These are phyloP conservation scores for Aureobasidium sp. DNA, from an alignment of 2,329 filamentous ascomycete genomes.

Conservation along the genomic window DNA sequence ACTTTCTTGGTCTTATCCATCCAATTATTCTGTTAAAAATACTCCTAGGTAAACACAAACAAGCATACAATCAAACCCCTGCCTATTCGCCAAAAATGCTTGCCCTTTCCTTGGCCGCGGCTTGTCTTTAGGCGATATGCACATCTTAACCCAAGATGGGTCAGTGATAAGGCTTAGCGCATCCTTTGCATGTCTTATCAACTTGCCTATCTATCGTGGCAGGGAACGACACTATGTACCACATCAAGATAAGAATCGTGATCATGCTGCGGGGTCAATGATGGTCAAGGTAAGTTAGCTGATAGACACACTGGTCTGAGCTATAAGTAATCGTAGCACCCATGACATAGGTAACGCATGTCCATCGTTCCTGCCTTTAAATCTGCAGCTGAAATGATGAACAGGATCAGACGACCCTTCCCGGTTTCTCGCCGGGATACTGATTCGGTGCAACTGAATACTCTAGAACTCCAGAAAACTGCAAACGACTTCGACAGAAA, in stretches of 20 bases:
- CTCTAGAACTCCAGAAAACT: slow-evolving; percentile 16
- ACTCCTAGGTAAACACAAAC: neutral
- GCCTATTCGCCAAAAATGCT: neutral
- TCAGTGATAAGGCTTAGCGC: slow-evolving; percentile 4
- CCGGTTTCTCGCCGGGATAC: slow-evolving; percentile 19
- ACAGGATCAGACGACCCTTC: slow-evolving; percentile 21
- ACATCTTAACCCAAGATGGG: neutral
- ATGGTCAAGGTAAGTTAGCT: neutral
- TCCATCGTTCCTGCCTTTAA: neutral
- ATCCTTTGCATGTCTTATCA: slow-evolving; percentile 4
- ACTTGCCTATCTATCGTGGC: neutral
- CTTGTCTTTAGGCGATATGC: slow-evolving; percentile 4
- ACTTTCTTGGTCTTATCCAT: neutral
- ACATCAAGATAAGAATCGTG: neutral
- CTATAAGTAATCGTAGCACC: neutral
- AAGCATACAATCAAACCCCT: neutral
- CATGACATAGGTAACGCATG: neutral
- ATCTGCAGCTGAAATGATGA: slow-evolving; percentile 16
- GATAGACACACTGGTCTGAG: neutral
- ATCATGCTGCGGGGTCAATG: neutral
- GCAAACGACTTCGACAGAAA: slow-evolving; percentile 16
- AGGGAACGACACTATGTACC: neutral
- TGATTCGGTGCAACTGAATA: slow-evolving; percentile 21
- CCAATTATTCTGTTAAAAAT: neutral
- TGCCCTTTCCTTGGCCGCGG: slow-evolving; percentile 1